phyloP scores from a whole-genome alignment of 805 yeast genomes.

The Lipomyces lipofer region DNA sequence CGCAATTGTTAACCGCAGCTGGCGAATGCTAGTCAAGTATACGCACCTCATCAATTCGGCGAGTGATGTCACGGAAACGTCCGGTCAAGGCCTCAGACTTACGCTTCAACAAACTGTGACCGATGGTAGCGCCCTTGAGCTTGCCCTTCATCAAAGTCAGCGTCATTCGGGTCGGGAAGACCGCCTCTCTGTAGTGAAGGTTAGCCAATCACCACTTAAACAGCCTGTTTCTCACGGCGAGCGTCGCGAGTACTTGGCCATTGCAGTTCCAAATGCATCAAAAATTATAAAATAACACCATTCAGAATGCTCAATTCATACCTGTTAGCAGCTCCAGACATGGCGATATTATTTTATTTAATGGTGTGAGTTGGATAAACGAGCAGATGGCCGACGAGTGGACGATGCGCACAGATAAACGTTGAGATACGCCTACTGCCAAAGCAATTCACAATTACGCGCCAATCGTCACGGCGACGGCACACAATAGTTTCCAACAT shows the following conservation, averaged over 20 bases:
- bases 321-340: conserved; percentile 32
- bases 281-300: background rate
- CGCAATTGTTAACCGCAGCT: background rate
- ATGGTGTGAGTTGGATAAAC: too few species aligned
- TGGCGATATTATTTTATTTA: too few species aligned
- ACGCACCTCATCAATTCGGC: conserved; percentile 77
- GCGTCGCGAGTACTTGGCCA: background rate
- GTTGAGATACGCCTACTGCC: too few species aligned
- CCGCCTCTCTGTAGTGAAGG: conserved; percentile 25
- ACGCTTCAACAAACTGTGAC: conserved; percentile 88
- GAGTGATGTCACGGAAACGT: conserved; percentile 93
- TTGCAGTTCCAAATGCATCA: background rate
- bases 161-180: conserved; percentile 46
- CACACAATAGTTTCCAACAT: too few species aligned
- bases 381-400: too few species aligned
- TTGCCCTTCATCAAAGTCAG: conserved; percentile 91
- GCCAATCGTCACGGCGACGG: too few species aligned
- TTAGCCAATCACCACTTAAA: background rate
- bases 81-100: conserved; percentile 96
- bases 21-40: background rate
- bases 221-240: background rate
- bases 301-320: background rate
- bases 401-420: too few species aligned
- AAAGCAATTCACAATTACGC: too few species aligned
- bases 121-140: conserved; percentile 95